These are phyloP conservation scores for Magnusiomyces fungicola DNA, from an alignment of 1,139 yeast species.

Conservation along the genomic window DNA sequence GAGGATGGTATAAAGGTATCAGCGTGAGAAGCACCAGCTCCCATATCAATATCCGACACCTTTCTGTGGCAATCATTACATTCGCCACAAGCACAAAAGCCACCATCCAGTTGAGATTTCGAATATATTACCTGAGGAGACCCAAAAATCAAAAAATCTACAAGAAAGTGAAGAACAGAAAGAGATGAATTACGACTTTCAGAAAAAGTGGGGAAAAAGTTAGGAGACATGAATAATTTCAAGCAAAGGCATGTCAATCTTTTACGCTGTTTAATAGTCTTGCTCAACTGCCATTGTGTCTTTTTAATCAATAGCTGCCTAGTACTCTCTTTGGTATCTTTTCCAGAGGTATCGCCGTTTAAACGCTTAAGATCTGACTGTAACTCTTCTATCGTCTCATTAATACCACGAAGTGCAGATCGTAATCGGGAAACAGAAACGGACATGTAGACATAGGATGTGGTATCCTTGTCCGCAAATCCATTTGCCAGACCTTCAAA, in stretches of 20 bases:
- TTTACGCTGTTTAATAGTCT: neutral
- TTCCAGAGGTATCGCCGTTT: neutral
- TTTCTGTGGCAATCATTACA: too few relatives aligned
- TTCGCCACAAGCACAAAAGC: neutral
- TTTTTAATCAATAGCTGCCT: neutral
- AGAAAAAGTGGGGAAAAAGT: constrained; percentile 1
- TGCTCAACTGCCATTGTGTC: neutral
- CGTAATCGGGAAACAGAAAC: constrained; percentile 4
- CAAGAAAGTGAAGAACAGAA: constrained; percentile 4
- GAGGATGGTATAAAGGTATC: constrained; percentile 5
- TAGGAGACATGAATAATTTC: neutral
- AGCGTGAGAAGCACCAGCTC: too few relatives aligned
- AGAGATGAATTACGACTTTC: constrained; percentile 7
- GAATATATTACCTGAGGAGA: constrained; percentile 7
- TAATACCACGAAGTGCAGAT: constrained; percentile 1
- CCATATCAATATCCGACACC: too few relatives aligned
- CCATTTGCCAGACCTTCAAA: neutral
- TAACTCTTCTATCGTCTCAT: neutral
- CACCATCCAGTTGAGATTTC: neutral
- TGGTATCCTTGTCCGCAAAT: neutral
- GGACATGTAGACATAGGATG: neutral
- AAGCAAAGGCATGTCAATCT: neutral
- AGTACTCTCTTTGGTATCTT: neutral
- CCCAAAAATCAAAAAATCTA: constrained; percentile 4
- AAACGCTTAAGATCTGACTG: neutral